Conservation (phyloP, 129 eudicot species). For the Dittrichia graveolens region DNA sequence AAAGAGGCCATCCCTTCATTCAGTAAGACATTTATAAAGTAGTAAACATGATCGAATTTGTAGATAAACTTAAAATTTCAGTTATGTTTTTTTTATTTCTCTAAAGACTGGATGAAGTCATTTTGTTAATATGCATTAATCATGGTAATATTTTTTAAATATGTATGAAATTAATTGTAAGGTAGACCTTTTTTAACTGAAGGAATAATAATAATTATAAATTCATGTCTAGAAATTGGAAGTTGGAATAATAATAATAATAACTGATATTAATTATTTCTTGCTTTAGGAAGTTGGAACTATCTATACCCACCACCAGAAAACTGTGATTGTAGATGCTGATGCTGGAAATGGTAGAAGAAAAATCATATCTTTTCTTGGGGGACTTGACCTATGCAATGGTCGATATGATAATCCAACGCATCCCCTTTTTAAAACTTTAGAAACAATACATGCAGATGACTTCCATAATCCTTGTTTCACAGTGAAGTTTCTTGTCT, state of each 20-base stretch:
- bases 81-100: too few species aligned
- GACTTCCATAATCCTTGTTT: conserved; percentile 86
- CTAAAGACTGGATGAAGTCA: too few species aligned
- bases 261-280: not conserved
- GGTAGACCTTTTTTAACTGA: not conserved
- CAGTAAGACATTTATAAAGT: too few species aligned
- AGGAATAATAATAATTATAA: not conserved
- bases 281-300: conserved; percentile 75
- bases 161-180: too few species aligned
- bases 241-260: not conserved
- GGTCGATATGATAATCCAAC: conserved; percentile 92
- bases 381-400: conserved; percentile 93
- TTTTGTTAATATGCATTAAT: too few species aligned
- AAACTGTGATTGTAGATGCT: conserved; percentile 84
- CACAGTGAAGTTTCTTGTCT: conserved; percentile 45
- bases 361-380: conserved; percentile 71
- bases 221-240: not conserved
- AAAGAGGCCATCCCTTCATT: too few species aligned
- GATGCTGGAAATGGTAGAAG: conserved; percentile 83
- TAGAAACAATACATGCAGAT: conserved; percentile 69
- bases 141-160: too few species aligned
- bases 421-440: conserved; percentile 69
- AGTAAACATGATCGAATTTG: conserved; percentile 12
- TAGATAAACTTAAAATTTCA: not conserved
- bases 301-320: conserved; percentile 92